Evolutionary conservation across 2,329 filamentous ascomycete genomes (phyloP), one percentile per base, ranked within the genome.

Genomic region (Epichloe brachyelytri): DNA sequence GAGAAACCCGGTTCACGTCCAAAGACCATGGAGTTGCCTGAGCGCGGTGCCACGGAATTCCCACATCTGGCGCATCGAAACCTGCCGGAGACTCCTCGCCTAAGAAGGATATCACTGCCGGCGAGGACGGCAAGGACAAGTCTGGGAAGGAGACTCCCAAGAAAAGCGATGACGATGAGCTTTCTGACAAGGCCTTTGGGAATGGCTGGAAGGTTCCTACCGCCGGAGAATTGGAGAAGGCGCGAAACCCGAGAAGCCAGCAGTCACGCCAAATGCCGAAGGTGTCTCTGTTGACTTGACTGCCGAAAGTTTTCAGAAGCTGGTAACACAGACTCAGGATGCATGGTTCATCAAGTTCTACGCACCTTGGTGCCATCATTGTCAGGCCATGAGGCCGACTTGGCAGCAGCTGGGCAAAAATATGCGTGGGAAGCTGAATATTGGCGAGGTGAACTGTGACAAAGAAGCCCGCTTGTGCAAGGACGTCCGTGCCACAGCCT

Each of bases 261-360:
- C 51, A 30, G 65, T 71, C 17, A 78, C 76, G 10, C 80, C 86
- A 20, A 97, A 98, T 58, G 78, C 80, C 4, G 75, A 83, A 40
- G 93, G 93, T 6, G 72, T 77, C 15, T 94, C 88, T 6, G 74
- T 88, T 36, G 69, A 82, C 6, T 76, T 98, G 49, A 89, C 82
- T 2, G 83, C 86, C 0, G 89, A 96, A 63, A 87, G 75, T 56
- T 98, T 98, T 71, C 85, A 94, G 64, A 82, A 79, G 52, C 73
- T 85, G 38, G 90, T 98, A 45, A 95, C 88, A 3, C 86, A 83
- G 65, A 89, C 88, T 0, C 81, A 86, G 56, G 89, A 97, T 56
- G 85, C 90, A 5, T 98, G 93, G 93, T 96, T 98, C 63, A 82
- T 98, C 75, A 98, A 98, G 68, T 97, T 98, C 66, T 97, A 96